phyloP scores from a whole-genome alignment of 192 early-diverging fungal species.

The Podila verticillata region DNA sequence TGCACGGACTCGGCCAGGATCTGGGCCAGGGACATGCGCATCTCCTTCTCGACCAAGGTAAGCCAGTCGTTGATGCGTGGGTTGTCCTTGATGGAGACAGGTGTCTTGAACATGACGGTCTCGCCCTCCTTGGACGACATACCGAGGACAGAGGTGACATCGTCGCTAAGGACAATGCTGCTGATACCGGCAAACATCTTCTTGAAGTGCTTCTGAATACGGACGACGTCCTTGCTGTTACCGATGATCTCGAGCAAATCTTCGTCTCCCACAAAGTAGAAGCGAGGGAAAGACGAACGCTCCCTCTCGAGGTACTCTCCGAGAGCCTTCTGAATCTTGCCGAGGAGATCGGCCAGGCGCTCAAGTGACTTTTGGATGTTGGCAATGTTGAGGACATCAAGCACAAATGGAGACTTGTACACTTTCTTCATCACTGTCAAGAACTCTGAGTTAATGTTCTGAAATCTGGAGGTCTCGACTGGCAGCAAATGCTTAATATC shows the following conservation, averaged over 20 bases:
- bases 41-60: constrained; percentile 91
- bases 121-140: constrained; percentile 96
- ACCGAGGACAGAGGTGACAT: constrained; percentile 75
- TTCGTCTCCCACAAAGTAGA: constrained; percentile 99
- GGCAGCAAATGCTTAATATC: constrained; percentile 99
- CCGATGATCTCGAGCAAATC: constrained; percentile 99
- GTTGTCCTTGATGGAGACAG: constrained; percentile 82
- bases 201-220: constrained; percentile 98
- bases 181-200: constrained; percentile 99
- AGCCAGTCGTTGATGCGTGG: constrained; percentile 99
- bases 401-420: constrained; percentile 96
- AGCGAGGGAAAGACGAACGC: constrained; percentile 96
- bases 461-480: constrained; percentile 94
- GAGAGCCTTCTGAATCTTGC: constrained; percentile 97
- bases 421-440: constrained; percentile 99
- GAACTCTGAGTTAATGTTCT: constrained; percentile 98
- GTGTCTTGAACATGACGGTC: constrained; percentile 78
- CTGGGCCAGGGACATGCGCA: constrained; percentile 87
- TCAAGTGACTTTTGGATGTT: constrained; percentile 97
- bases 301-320: constrained; percentile 99
- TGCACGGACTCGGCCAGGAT: constrained; percentile 76
- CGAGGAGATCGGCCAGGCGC: constrained; percentile 89
- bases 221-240: constrained; percentile 93
- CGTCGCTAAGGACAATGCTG: constrained; percentile 85
- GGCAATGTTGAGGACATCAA: constrained; percentile 93